Conservation (phyloP, 805 yeast genomes). For the Blastobotrys muscicola region DNA sequence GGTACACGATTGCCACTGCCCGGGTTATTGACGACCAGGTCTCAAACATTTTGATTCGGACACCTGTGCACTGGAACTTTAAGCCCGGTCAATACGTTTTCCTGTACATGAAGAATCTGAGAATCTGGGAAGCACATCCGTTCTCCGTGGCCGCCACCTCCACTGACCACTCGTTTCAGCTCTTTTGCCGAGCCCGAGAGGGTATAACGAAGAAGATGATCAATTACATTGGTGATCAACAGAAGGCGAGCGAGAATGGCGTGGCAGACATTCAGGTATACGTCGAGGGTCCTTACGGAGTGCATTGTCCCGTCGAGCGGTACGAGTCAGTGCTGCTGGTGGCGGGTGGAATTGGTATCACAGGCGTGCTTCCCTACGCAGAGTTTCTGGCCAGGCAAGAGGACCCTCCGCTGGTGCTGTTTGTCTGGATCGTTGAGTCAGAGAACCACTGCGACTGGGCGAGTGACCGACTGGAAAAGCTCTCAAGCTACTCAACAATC, state of each 20-base stretch:
- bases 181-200: conserved; percentile 41
- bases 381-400: conserved; percentile 19
- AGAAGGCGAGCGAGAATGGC: conserved; percentile 24
- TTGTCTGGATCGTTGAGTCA: conserved; percentile 25
- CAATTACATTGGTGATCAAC: conserved; percentile 24
- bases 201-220: conserved; percentile 42
- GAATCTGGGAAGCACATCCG: conserved; percentile 63
- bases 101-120: conserved; percentile 37
- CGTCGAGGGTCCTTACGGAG: conserved; percentile 58
- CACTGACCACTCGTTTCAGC: conserved; percentile 34
- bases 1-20: conserved; percentile 30
- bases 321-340: conserved; percentile 41
- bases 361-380: conserved; percentile 45
- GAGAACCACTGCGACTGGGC: conserved; percentile 12
- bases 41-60: conserved; percentile 40
- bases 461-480: conserved; percentile 13
- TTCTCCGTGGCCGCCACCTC: conserved; percentile 43
- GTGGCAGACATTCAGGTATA: conserved; percentile 34
- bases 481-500: conserved; percentile 25
- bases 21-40: conserved; percentile 37
- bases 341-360: conserved; percentile 60
- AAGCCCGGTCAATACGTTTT: conserved; percentile 57
- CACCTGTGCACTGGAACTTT: conserved; percentile 45
- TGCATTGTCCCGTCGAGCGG: conserved; percentile 36
- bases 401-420: conserved; percentile 12